A percentile compares a stretch with the other conserved stretches of the same genome.
Evolutionary conservation across 2,329 filamentous ascomycete species (phyloP).

Genomic region (Fonsecaea pugnacius): DNA sequence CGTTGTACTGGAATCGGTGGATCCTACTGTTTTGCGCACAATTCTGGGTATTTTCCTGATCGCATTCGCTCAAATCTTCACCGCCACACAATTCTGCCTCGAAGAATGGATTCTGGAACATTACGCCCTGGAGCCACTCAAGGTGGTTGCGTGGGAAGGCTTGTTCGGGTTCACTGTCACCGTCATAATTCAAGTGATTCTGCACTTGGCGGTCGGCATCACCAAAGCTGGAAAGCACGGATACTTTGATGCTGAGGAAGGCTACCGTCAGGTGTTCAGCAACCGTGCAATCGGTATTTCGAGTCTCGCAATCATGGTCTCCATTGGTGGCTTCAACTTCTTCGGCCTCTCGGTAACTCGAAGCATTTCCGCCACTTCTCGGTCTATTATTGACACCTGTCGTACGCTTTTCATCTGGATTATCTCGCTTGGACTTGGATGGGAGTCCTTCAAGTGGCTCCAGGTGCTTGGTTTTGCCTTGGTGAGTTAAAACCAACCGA

Average conservation of each 20-base stretch:
- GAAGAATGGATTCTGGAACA: constrained; percentile 90
- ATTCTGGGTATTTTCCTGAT: constrained; percentile 87
- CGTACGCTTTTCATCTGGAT: constrained; percentile 98
- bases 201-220: constrained; percentile 77
- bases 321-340: constrained; percentile 99
- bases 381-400: constrained; percentile 96
- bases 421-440: constrained; percentile 86
- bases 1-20: constrained; percentile 48
- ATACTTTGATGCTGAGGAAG: constrained; percentile 88
- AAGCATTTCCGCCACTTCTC: constrained; percentile 84
- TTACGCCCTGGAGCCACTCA: constrained; percentile 80
- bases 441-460: constrained; percentile 97
- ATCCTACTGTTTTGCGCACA: constrained; percentile 67
- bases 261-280: constrained; percentile 76
- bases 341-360: constrained; percentile 94
- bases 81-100: constrained; percentile 91
- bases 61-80: constrained; percentile 93
- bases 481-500: constrained; percentile 23
- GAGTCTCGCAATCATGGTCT: constrained; percentile 92
- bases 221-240: constrained; percentile 75
- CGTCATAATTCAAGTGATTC: constrained; percentile 73
- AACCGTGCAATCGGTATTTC: constrained; percentile 73
- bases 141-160: constrained; percentile 95
- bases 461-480: constrained; percentile 87
- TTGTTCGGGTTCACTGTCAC: constrained; percentile 86